Evolutionary conservation across 2,329 filamentous ascomycete genomes (phyloP), one percentile per base, ranked within the genome.

Genomic region (Conoideocrella luteorostrata): DNA sequence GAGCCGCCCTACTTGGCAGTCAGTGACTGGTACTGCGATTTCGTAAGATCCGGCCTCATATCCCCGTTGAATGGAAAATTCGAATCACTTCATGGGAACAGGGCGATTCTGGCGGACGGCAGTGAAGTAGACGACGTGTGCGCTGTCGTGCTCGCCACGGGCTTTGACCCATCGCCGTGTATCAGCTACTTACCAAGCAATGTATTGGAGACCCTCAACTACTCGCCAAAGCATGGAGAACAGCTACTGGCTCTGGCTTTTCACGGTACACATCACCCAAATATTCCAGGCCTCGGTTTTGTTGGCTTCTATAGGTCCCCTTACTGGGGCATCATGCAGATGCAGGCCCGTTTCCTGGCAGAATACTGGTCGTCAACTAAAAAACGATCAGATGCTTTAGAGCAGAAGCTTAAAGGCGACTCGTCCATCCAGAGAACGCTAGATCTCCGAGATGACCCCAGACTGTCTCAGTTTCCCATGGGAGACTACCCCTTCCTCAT

Each of bases 271-370:
- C 69, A 82, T 44, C 77, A 82, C 46, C 72, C 75, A 0, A 65
- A 70, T 0, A 61, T 89, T 0, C 75, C 82, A 0, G 76, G 75
- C 5, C 65, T 93, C 0, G 86, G 85, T 1, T 90, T 93, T 54
- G 82, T 93, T 1, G 88, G 88, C 1, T 88, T 89, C 62, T 94
- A 94, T 57, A 77, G 88, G 48, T 85, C 85, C 0, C 86, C 87
- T 0, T 93, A 88, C 59, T 94, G 88, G 88, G 84, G 84, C 1
- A 80, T 89, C 0, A 88, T 91, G 74, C 87, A 93, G 60, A 86
- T 89, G 83, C 88, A 94, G 63, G 82, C 87, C 3, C 76, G 84
- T 1, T 74, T 86, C 48, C 66, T 90, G 5, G 72, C 81, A 0
- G 61, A 73, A 11, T 59, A 78, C 10, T 90, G 86, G 84, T 62